phyloP scores from a whole-genome alignment of 2,329 filamentous ascomycete genomes.

The Neofusicoccum kwambonambiense region DNA sequence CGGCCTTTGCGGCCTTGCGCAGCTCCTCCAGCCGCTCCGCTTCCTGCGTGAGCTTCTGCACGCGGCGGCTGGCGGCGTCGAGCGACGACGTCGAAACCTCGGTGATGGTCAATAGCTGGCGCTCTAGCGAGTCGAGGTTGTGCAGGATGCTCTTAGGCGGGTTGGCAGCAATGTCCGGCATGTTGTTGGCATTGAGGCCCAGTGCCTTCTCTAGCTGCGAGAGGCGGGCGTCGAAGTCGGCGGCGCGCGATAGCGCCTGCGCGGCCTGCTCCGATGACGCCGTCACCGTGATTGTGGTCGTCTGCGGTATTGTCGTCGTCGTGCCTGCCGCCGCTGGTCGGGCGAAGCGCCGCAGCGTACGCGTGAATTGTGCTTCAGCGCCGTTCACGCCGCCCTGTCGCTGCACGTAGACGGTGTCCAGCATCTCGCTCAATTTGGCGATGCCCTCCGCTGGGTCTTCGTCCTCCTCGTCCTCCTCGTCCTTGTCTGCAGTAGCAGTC shows the following conservation, averaged over 20 bases:
- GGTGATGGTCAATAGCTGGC: conserved; percentile 73
- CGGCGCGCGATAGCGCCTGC: conserved; percentile 73
- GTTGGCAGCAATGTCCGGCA: conserved; percentile 58
- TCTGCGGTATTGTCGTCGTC: background rate
- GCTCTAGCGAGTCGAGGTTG: conserved; percentile 75
- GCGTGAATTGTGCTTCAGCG: conserved; percentile 36
- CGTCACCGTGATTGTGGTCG: background rate
- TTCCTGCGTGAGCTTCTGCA: conserved; percentile 69
- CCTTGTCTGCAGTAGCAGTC: conserved; percentile 35
- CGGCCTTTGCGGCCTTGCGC: conserved; percentile 26
- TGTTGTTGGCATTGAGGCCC: conserved; percentile 69
- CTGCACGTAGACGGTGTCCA: conserved; percentile 62
- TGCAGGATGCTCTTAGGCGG: conserved; percentile 71
- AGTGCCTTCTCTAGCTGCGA: conserved; percentile 75
- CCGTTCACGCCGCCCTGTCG: conserved; percentile 35
- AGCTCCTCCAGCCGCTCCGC: conserved; percentile 68
- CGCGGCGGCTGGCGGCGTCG: conserved; percentile 68
- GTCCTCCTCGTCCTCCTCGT: conserved; percentile 37
- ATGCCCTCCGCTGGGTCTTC: conserved; percentile 56
- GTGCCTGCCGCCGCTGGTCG: background rate
- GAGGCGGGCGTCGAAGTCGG: conserved; percentile 83
- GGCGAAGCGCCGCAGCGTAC: conserved; percentile 36
- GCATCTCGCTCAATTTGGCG: conserved; percentile 66
- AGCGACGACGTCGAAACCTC: conserved; percentile 70
- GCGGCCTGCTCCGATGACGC: conserved; percentile 29